These are phyloP conservation scores for sweet orange (Citrus sinensis) DNA, from an alignment of 345 rosid genomes.

Conservation along the genomic window DVS_A1.0 CM039165.1:35860001-35860500, in stretches of 20 bases:
- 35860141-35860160: conserved; percentile 66
- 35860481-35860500: conserved; percentile 87
- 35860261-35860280: conserved; percentile 91
- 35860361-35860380: conserved; percentile 65
- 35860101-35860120: conserved; percentile 60
- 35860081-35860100: conserved; percentile 78
- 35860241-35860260: conserved; percentile 82
- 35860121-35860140: conserved; percentile 67
- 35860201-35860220: conserved; percentile 78
- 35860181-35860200: conserved; percentile 79
- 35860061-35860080: conserved; percentile 68
- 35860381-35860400: conserved; percentile 53
- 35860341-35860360: conserved; percentile 85
- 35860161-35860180: conserved; percentile 67
- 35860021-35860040: conserved; percentile 18
- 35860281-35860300: conserved; percentile 85
- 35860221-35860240: conserved; percentile 83
- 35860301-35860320: conserved; percentile 78
- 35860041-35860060: conserved; percentile 37
- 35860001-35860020: conserved; percentile 31
- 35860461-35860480: conserved; percentile 68
- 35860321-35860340: conserved; percentile 82
- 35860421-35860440: conserved; percentile 50
- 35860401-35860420: conserved; percentile 57
- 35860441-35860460: conserved; percentile 64